Evolutionary conservation across 106 monocot genomes (phyloP), one percentile per base, ranked within the genome.

Genomic region (Dioscorea zingiberensis): DNA sequence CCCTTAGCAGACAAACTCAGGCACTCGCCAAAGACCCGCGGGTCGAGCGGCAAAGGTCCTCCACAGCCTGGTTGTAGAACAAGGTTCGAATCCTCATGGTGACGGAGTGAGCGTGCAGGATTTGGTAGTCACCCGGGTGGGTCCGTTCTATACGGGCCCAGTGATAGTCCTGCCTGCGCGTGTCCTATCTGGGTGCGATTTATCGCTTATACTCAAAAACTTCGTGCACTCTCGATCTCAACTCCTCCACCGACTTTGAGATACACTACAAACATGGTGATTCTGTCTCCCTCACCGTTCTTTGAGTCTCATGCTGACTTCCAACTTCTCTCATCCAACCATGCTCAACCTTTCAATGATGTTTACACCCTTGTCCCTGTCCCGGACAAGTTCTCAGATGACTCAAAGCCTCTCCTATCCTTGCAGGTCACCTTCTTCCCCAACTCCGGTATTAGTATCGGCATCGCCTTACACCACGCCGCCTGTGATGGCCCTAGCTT

Each of bases 351-450:
- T 19, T 21, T 56, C 18, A 13, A 27, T 2, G 64, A 22, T 13
- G 46, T 84, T 11, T 26, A 38, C 7, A 7, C 46, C 10, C 25
- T 84, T 44, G 76, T 80, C 2, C 80, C 83, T 6, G 25, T 11
- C 6, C 51, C 69, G 2, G 72, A 72, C 25, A 21, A 16, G 11
- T 29, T 12, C 25, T 56, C 30, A 0, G 13, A 2, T 2, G 69
- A 61, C 1, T 51, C 48, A 58, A 44, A 32, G 25, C 61, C 75
- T 1, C 69, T 78, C 38, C 66, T 83, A 17, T 76, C 87, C 8
- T 13, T 87, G 22, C 80, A 72, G 54, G 71, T 32, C n/a, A 81
- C 81, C 6, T 47, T 76, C 44, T 76, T 81, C 48, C 66, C 67
- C 4, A 22, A 26, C n/a, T 47, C 55, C 1, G 81, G 81, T 24